Base-by-base conservation (phyloP, 352 stramenopile species). In the Discostella stelligera region DNA sequence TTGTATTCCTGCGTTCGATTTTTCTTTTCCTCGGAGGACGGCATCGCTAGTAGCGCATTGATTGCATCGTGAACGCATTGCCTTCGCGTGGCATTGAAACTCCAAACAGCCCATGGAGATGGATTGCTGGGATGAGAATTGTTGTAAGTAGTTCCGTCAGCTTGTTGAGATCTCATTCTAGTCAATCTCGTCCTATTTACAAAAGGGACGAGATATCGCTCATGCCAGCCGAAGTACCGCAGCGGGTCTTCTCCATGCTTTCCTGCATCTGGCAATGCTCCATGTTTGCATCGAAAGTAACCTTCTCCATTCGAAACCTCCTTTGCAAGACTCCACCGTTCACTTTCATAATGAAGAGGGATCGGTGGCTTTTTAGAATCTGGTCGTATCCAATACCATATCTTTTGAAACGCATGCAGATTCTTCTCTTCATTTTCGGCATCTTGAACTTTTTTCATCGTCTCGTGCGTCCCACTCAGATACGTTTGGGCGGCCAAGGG, bases 211-310 rank as follows among this genome's bases (percentile, higher is more conserved):
- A 72, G n/a, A 54, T 72, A 80, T 30, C 72, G 64, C 30, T 80
- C 72, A 60, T 80, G 53, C 58, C 59, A 80, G 4, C 72, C 59
- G 65, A 80, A 80, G 48, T 80, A 80, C 20, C 72, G 20, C 59
- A 80, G 62, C 6, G 72, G 63, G 39, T 80, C 72, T 48, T 71
- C 48, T 49, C 72, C 72, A 46, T 63, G 48, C 20, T 66, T 41
- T 8, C 72, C 72, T 21, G 72, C 59, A 63, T 80, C 72, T n/a
- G 72, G 72, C 54, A 80, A 60, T 11, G 56, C 55, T 23, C 72
- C 72, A 63, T 80, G 72, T 50, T 80, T 80, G 30, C 72, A 75
- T 54, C 44, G 65, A 67, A 80, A 80, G n/a, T 55, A 75, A 13
- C 50, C 54, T 66, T 62, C 27, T n/a, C 41, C 54, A 50, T 80